Percentiles rank a stretch among this genome's conserved stretches.
Conservation (phyloP, 257 asterid genomes). For the Coffea canephora region DNA sequence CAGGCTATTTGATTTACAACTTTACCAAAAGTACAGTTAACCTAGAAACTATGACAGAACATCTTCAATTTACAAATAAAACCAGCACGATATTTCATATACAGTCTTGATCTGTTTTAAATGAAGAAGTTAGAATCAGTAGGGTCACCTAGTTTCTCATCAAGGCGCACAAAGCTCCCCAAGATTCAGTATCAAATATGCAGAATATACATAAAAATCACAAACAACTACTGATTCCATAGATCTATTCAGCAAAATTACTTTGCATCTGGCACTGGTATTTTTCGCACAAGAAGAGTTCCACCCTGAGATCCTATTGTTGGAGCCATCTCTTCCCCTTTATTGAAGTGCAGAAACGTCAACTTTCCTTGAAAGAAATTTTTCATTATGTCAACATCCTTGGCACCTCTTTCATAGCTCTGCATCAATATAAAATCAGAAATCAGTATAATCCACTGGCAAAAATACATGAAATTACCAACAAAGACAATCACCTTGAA, state of each 20-base stretch:
- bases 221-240: neutral
- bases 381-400: constrained; percentile 46
- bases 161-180: neutral
- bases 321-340: constrained; percentile 87
- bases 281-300: constrained; percentile 86
- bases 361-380: constrained; percentile 60
- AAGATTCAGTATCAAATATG: neutral
- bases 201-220: neutral
- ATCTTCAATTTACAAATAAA: neutral
- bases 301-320: constrained; percentile 56
- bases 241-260: constrained; percentile 28
- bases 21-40: neutral
- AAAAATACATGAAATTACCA: neutral
- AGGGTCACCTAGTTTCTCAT: neutral
- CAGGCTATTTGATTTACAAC: no score
- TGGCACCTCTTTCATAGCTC: constrained; percentile 47
- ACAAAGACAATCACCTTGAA: neutral
- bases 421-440: constrained; percentile 30
- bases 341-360: constrained; percentile 70
- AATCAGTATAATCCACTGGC: neutral
- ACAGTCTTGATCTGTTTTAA: neutral
- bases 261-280: constrained; percentile 61
- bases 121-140: neutral
- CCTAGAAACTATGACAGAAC: neutral
- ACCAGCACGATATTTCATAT: neutral